Conservation (phyloP, 495 filamentous ascomycete species). For the Podospora conica region DNA sequence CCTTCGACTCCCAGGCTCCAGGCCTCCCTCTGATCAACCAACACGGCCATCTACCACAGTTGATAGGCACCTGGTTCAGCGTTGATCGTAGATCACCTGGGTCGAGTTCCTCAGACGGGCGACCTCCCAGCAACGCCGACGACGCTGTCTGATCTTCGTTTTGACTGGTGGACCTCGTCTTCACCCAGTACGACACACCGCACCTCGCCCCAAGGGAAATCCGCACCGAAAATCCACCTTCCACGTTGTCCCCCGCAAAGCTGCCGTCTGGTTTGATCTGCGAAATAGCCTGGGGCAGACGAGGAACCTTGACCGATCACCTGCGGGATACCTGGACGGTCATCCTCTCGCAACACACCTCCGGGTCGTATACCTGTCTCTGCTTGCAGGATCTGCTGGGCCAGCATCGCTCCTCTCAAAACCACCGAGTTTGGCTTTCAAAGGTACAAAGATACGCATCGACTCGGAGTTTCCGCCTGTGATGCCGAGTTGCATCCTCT, state of each 20-base stretch:
- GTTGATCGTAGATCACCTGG: slow-evolving; percentile 15
- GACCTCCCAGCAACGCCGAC: not conserved
- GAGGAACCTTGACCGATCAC: not conserved
- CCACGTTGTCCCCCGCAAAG: slow-evolving; percentile 9
- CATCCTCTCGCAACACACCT: slow-evolving; percentile 8
- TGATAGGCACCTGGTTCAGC: slow-evolving; percentile 11
- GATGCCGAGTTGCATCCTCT: slow-evolving; percentile 17
- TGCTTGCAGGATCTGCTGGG: slow-evolving; percentile 21
- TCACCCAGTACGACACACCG: slow-evolving; percentile 23
- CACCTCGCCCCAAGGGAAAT: slow-evolving; percentile 14
- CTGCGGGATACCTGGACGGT: slow-evolving; percentile 5
- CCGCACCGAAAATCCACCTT: slow-evolving; percentile 12
- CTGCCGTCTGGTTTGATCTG: slow-evolving; percentile 27
- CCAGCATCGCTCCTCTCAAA: slow-evolving; percentile 20
- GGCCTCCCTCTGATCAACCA: slow-evolving; percentile 1
- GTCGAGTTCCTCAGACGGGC: not conserved
- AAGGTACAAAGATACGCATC: slow-evolving; percentile 17
- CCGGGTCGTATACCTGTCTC: slow-evolving; percentile 16
- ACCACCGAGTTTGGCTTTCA: slow-evolving; percentile 13
- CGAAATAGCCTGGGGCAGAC: slow-evolving; percentile 16
- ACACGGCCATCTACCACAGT: slow-evolving; percentile 11
- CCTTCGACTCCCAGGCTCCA: slow-evolving; percentile 2
- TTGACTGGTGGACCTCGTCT: slow-evolving; percentile 25
- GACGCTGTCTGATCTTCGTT: slow-evolving; percentile 29
- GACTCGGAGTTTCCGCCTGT: slow-evolving; percentile 16